Evolutionary conservation across 257 asterid genomes (phyloP), one percentile per base, ranked within the genome.

Genomic region (Nicotiana tomentosiformis): DNA sequence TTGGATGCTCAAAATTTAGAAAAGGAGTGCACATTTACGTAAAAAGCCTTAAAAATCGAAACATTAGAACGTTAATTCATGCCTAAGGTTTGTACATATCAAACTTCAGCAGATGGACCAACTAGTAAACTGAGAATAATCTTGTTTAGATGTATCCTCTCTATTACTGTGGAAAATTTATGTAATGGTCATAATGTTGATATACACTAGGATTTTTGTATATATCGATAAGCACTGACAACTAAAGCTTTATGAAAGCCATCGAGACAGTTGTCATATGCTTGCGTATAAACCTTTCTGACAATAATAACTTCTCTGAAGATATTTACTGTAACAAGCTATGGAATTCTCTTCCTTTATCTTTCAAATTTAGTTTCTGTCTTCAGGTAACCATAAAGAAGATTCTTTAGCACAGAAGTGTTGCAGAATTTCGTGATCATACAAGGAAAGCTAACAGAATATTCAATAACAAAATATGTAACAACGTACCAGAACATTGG

Each of bases 401-500:
- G 79, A 72, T 46, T 72, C 23, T 26, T 76, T 51, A 51, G 64
- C 4, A 15, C 60, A 20, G 0, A 46, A 46, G 37, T 23, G 37
- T 46, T 20, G 78, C 78, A 72, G 78, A 23, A 69, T 39, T 69
- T 46, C 23, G 20, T 72, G 78, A 12, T 72, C n/a, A 20, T 20
- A 23, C 0, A 76, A 16, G 64, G 46, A 26, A 51, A 76, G 76
- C 23, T 51, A 29, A 51, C 53, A 76, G 39, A 72, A 76, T 26
- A 76, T 76, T 51, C 65, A 66, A 77, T 32, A 8, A 72, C 43
- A 29, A 46, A 62, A 82, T 32, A 69, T 64, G 29, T 77, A 78
- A 66, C n/a, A 57, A 70, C 76, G 46, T 43, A 95, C 99, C 98
- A 95, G 87, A 83, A 95, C 85, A 90, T 94, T 95, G 76, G 99